Evolutionary conservation across 371 early-diverging fungal genomes (phyloP), one percentile per base, ranked within the genome.

Genomic region (Mortierella sp.): DNA sequence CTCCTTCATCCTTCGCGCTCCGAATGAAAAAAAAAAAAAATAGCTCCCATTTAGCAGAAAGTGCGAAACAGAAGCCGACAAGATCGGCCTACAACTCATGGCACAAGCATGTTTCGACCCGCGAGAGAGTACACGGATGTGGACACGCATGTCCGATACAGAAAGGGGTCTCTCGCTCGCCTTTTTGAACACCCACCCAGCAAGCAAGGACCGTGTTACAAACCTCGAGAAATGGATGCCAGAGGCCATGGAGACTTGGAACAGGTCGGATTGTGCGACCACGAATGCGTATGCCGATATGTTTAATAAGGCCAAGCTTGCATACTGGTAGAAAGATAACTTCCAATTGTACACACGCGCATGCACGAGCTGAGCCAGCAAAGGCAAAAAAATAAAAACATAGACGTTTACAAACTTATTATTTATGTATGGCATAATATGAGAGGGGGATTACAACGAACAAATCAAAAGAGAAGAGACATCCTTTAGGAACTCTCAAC

Each of bases 61-160:
- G 80, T 95, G 95, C 78, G 99, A 99, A 86, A 91, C 90, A 28
- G 99, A 99, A 83, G 99, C 99, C 6, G 99, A 99, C 87, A 88
- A 91, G 51, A 95, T 98, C 82, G 97, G 98, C 0, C 86, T 98
- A 44, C 87, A 91, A 71, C 86, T 98, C 26, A 97, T 98, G 96
- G 94, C 98, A 4, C 93, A 94, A 76, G 99, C 98, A 26, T 98
- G 99, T 80, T 98, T 95, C 85, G 93, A 98, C 78, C 98, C 99
- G 0, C 80, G 82, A 13, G 94, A 95, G 76, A 96, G 97, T 9
- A 88, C 94, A 0, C 82, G 86, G 37, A 89, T 95, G 72, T 95
- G 94, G 95, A 79, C 92, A 91, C 92, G 92, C 87, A 81, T 88
- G 88, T 69, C 79, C 19, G 37, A 81, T 0, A 80, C 83, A 0